These are phyloP conservation scores for Mycoemilia scoparia DNA, from an alignment of 192 early-diverging fungal genomes.

Conservation along the genomic window DNA sequence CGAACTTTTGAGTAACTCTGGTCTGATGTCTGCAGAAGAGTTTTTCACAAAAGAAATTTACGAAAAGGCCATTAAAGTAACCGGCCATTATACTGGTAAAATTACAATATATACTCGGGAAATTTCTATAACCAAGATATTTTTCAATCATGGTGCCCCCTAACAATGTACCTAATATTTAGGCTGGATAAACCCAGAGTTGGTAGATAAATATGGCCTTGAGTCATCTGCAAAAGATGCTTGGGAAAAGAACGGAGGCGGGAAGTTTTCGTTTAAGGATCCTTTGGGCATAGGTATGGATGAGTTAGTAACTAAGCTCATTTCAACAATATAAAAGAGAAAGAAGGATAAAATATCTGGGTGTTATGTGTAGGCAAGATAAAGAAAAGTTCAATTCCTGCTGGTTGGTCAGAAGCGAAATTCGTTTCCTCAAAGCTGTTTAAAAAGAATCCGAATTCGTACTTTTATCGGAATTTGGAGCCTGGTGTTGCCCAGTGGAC, in stretches of 20 bases:
- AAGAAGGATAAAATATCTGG: too few species aligned
- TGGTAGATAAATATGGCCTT: conserved; percentile 40
- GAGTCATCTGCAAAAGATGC: conserved; percentile 36
- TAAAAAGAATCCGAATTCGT: conserved; percentile 59
- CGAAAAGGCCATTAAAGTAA: conserved; percentile 32
- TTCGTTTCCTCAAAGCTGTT: conserved; percentile 41
- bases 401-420: conserved; percentile 23
- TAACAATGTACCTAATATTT: too few species aligned
- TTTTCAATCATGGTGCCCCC: conserved; percentile 1
- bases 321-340: too few species aligned
- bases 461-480: conserved; percentile 59
- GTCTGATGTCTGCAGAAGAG: conserved; percentile 31
- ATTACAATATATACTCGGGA: too few species aligned
- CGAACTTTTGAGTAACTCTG: background rate
- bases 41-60: conserved; percentile 31
- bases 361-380: too few species aligned
- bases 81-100: conserved; percentile 43
- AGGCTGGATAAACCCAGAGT: conserved; percentile 41
- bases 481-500: conserved; percentile 57
- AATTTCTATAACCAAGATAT: background rate
- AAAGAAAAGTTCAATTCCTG: conserved; percentile 8
- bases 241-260: conserved; percentile 62
- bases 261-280: conserved; percentile 48
- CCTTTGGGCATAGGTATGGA: conserved; percentile 35
- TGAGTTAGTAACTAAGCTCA: too few species aligned